Percentiles rank a stretch among this genome's conserved stretches.
Conservation (phyloP, 1,284 basidiomycete genomes). For the Puccinia triticina region DNA sequence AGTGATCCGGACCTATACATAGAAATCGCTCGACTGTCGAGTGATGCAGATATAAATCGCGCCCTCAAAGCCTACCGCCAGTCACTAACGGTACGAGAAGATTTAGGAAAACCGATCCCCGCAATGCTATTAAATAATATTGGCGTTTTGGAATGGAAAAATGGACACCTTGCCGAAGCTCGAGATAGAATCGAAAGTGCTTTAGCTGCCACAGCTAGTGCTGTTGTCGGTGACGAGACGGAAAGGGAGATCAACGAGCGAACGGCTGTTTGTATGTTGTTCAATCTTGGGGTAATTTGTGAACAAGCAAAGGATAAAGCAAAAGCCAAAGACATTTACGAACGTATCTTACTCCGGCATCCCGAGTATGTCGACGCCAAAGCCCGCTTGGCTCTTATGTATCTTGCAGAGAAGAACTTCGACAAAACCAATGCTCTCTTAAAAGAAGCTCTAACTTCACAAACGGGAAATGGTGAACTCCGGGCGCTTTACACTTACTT, state of each 20-base stretch:
- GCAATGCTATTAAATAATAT: constrained; percentile 80
- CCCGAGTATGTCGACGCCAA: constrained; percentile 94
- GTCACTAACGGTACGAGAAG: constrained; percentile 69
- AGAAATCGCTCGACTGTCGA: constrained; percentile 84
- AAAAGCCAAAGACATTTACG: constrained; percentile 79
- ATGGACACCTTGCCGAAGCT: constrained; percentile 27
- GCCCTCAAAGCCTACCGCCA: constrained; percentile 73
- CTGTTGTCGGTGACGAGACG: constrained; percentile 62
- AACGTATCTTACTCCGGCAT: constrained; percentile 78
- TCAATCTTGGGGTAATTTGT: constrained; percentile 83
- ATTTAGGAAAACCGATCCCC: constrained; percentile 64
- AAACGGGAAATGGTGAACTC: constrained; percentile 73
- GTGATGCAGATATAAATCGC: constrained; percentile 74
- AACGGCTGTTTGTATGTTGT: constrained; percentile 65
- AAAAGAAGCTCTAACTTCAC: constrained; percentile 78
- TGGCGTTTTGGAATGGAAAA: constrained; percentile 61
- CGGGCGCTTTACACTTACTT: constrained; percentile 79
- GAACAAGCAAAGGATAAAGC: constrained; percentile 75
- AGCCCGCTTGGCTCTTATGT: constrained; percentile 80
- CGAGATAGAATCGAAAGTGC: constrained; percentile 50
- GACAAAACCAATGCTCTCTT: constrained; percentile 81
- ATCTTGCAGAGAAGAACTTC: constrained; percentile 69
- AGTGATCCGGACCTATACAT: constrained; percentile 80
- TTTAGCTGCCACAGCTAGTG: constrained; percentile 44
- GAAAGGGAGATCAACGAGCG: constrained; percentile 73